These are phyloP conservation scores for Chlorella variabilis DNA, from an alignment of 163 green algal genomes.

Conservation along the genomic window DNA sequence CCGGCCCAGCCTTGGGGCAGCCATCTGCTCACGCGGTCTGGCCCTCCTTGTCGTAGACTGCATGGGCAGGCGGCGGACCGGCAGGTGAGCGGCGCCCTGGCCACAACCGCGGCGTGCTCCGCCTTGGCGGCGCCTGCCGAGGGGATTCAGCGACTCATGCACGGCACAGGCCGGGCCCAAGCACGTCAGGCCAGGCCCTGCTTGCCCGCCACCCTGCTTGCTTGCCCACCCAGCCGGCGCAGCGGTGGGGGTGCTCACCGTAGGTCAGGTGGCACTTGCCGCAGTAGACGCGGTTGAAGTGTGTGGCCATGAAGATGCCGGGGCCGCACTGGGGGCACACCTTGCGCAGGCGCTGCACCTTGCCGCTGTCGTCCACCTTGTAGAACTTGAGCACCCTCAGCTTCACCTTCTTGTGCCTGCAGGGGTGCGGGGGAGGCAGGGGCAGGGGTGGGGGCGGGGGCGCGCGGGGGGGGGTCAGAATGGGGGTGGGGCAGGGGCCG, in stretches of 20 bases:
- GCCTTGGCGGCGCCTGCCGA: too few species aligned
- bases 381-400: conserved; percentile 98
- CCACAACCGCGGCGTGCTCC: background rate
- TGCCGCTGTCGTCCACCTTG: conserved; percentile 99
- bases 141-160: too few species aligned
- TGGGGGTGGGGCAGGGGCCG: too few species aligned
- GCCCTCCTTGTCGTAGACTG: conserved; percentile 67
- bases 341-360: conserved; percentile 98
- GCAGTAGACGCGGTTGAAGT: conserved; percentile 98
- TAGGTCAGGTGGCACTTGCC: conserved; percentile 66
- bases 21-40: conserved; percentile 48
- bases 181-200: too few species aligned
- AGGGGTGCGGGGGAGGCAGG: background rate
- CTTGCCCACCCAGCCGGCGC: too few species aligned
- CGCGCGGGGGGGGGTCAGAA: too few species aligned
- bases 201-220: too few species aligned
- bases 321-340: conserved; percentile 94
- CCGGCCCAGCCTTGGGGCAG: too few species aligned
- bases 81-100: too few species aligned
- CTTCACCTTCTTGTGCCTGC: conserved; percentile 98
- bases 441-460: background rate
- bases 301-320: conserved; percentile 98
- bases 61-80: conserved; percentile 18
- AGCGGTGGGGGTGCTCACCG: too few species aligned
- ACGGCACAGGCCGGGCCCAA: too few species aligned